Evolutionary conservation across 768 basidiomycete species (phyloP).

Genomic region (Russula sp.): DNA sequence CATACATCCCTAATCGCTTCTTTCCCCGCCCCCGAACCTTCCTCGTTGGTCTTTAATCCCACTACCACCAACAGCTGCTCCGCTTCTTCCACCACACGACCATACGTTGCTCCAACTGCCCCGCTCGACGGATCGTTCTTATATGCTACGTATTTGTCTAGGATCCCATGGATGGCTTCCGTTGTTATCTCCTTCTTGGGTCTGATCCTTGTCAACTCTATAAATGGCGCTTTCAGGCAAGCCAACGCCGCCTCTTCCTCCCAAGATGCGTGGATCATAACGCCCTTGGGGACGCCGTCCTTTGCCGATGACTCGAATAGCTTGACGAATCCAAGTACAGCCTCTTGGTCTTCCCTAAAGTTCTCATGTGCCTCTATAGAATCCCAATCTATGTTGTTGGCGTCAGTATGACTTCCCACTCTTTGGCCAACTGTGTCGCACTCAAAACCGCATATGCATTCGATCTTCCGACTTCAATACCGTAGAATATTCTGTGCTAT

Average conservation of each 20-base stretch:
- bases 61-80: background rate
- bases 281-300: conserved; percentile 1
- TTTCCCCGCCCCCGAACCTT: background rate
- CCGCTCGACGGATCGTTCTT: background rate
- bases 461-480: background rate
- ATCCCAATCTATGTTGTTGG: background rate
- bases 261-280: conserved; percentile 1
- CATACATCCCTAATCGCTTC: background rate
- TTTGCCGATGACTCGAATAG: conserved; percentile 3
- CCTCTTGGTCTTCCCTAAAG: background rate
- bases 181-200: background rate
- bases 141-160: conserved; percentile 5
- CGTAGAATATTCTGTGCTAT: background rate
- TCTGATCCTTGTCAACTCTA: background rate
- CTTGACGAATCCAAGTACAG: background rate
- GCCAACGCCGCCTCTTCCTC: background rate
- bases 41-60: background rate
- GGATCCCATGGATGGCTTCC: background rate
- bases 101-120: conserved; percentile 1
- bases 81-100: conserved; percentile 3
- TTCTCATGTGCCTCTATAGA: background rate
- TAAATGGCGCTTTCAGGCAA: conserved; percentile 4
- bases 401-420: background rate
- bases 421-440: background rate
- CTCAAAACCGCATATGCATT: conserved; percentile 1